Conservation (phyloP, 106 monocot species). For the Dendrobium catenatum region DNA sequence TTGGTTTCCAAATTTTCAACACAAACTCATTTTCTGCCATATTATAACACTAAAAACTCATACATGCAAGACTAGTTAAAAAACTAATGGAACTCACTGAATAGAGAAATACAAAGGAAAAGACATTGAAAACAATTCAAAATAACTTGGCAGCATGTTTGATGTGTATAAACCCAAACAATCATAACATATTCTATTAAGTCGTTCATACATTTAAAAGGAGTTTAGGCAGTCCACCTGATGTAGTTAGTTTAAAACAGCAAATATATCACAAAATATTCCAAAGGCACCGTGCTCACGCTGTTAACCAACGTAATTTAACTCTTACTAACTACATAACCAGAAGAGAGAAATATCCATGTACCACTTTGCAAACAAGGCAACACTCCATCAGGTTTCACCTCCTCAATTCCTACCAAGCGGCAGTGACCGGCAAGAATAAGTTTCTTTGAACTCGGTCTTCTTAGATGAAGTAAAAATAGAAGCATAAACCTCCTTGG, state of each 20-base stretch:
- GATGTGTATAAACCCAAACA: not conserved
- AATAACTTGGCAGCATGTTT: not conserved
- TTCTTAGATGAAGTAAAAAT: slow-evolving; percentile 91
- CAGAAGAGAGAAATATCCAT: not conserved
- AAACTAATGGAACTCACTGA: not conserved
- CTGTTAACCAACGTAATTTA: not conserved
- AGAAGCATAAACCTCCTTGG: slow-evolving; percentile 87
- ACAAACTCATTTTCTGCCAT: not conserved
- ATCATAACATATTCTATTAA: not conserved
- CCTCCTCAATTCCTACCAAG: slow-evolving; percentile 76
- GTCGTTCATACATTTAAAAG: not conserved
- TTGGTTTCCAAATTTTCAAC: not conserved
- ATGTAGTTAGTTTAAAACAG: not conserved
- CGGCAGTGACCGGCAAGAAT: slow-evolving; percentile 71
- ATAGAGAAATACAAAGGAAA: not conserved
- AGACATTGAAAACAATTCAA: slow-evolving; percentile 1
- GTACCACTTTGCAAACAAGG: not conserved
- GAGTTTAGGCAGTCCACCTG: not conserved
- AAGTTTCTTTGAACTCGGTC: slow-evolving; percentile 73
- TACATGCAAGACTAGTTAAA: not conserved
- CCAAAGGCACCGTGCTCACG: not conserved
- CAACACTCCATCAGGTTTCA: not conserved
- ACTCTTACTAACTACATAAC: not conserved
- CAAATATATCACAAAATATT: not conserved
- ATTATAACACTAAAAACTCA: not conserved